Percentiles rank a stretch among this genome's conserved stretches.
Evolutionary conservation across 345 rosid genomes (phyloP).

Genomic region (Eucalyptus virginea): DNA sequence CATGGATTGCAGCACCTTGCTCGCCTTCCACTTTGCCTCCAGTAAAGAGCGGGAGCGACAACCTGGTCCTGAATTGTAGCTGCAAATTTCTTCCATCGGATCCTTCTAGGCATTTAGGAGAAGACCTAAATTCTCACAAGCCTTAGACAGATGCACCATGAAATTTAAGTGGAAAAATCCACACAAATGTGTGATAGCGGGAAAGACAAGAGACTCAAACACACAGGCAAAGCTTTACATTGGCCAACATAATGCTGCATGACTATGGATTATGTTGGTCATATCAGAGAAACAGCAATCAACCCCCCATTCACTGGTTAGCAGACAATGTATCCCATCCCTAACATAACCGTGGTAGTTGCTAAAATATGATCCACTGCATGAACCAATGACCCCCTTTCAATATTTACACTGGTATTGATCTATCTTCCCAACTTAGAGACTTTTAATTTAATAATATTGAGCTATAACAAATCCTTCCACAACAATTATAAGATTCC

Average conservation of each 20-base stretch:
- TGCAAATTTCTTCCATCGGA: slow-evolving; percentile 72
- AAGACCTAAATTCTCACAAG: slow-evolving; percentile 34
- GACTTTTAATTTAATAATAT: neutral
- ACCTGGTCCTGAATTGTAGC: slow-evolving; percentile 71
- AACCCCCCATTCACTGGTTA: neutral
- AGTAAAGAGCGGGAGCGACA: slow-evolving; percentile 87
- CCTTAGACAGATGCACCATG: neutral
- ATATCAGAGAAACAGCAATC: neutral
- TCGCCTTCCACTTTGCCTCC: slow-evolving; percentile 99
- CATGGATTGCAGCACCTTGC: slow-evolving; percentile 82
- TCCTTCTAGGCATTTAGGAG: slow-evolving; percentile 76
- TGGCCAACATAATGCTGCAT: neutral
- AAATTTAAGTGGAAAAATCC: neutral
- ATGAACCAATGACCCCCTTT: neutral
- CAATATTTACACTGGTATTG: neutral
- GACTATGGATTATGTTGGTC: neutral
- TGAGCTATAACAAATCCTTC: neutral
- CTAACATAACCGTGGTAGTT: neutral
- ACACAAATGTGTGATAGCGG: neutral
- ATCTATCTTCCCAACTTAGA: neutral
- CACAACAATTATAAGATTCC: neutral
- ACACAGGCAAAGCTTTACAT: neutral
- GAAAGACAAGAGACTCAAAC: neutral
- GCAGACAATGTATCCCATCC: neutral
- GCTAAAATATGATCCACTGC: neutral